Base-by-base conservation (phyloP, 1,139 yeast genomes). In the Tardiomyces blankii region DNA sequence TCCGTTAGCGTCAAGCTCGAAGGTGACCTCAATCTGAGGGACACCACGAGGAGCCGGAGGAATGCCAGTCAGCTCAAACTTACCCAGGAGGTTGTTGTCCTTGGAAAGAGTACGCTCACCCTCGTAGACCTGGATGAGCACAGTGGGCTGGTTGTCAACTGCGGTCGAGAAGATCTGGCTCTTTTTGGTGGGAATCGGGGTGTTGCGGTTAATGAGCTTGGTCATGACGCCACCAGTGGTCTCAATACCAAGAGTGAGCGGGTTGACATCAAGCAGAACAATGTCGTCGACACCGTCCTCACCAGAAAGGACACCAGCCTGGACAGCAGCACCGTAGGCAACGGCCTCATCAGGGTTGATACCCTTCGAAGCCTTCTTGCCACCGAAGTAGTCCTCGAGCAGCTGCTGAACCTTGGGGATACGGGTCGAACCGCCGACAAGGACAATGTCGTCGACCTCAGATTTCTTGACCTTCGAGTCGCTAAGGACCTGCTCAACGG, bases 31-130 rank as follows among this genome's bases (percentile, higher is more conserved):
- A 62, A 88, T 86, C 74, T 88, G 96, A 61, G 96, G 96, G 54
- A 82, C 87, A 73, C 97, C 97, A 74, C 96, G 86, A 72, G 96
- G 96, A 48, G 96, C 94, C 55, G 97, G 95, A 64, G 97, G 96
- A 57, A 89, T 89, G 66, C 95, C 95, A 52, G 88, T 75, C 61
- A 89, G 79, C 70, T 89, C 96, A 66, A 89, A 89, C 74, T 89
- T 89, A 70, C 97, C 97, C 60, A 89, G 78, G 65, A 83, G 73
- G 74, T 89, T 89, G 78, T 89, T 89, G 72, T 89, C 96, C 74
- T 86, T 86, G 53, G 94, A 87, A 75, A 85, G 77, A 49, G 96
- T 84, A 73, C 97, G 86, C 74, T 89, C 97, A 77, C 97, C 97
- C 73, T 89, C 96, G 65, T 72, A 89, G 50, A 89, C 96, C 74